Evolutionary conservation across 805 yeast genomes (phyloP).

Genomic region (Ogataea ganodermae): DNA sequence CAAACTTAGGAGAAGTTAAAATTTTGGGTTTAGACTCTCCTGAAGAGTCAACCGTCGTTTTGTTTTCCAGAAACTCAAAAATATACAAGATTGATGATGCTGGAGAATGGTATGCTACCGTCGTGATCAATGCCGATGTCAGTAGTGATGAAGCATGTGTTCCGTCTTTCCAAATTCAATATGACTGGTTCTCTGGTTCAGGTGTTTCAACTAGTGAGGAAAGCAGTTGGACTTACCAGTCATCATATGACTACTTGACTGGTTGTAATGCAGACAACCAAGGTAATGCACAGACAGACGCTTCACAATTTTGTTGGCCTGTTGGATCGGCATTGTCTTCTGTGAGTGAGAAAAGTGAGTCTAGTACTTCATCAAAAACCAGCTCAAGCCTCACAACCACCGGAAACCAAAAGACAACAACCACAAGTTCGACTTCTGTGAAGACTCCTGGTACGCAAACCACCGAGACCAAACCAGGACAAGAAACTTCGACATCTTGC

Average conservation of each 20-base stretch:
- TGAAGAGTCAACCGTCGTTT: slow-evolving; percentile 21
- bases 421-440: too few relatives aligned
- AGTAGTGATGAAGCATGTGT: slow-evolving; percentile 22
- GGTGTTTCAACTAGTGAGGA: slow-evolving; percentile 15
- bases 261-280: slow-evolving; percentile 33
- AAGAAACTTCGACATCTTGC: too few relatives aligned
- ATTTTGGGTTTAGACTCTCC: slow-evolving; percentile 35
- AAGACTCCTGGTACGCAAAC: too few relatives aligned
- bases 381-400: background rate
- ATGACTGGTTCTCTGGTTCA: slow-evolving; percentile 33
- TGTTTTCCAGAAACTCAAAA: slow-evolving; percentile 29
- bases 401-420: too few relatives aligned
- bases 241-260: slow-evolving; percentile 29
- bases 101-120: slow-evolving; percentile 31
- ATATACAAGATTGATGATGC: slow-evolving; percentile 25
- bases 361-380: background rate
- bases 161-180: slow-evolving; percentile 35
- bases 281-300: slow-evolving; percentile 31
- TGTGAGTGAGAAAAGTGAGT: background rate
- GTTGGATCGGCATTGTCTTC: background rate
- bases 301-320: slow-evolving; percentile 30
- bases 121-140: slow-evolving; percentile 27
- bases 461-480: too few relatives aligned
- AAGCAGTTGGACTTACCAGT: slow-evolving; percentile 16
- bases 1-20: slow-evolving; percentile 29